A percentile compares a stretch with the other conserved stretches of the same genome.
Evolutionary conservation across 2,329 filamentous ascomycete genomes (phyloP).

Genomic region (Hypoxylon sp.): DNA sequence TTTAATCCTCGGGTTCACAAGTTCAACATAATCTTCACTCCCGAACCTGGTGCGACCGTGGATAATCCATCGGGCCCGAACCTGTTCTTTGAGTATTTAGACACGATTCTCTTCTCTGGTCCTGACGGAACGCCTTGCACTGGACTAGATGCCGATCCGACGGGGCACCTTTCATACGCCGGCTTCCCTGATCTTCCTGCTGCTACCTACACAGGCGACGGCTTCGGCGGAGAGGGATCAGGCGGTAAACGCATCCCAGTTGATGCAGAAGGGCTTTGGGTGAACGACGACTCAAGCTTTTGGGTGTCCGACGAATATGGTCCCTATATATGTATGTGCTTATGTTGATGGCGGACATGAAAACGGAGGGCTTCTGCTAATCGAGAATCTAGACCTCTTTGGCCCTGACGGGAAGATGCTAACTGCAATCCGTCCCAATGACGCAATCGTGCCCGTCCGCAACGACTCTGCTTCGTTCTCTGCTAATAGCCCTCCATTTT

Average conservation of each 20-base stretch:
- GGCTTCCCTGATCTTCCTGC: conserved; percentile 74
- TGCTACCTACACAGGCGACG: conserved; percentile 75
- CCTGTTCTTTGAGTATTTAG: conserved; percentile 72
- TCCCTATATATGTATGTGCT: conserved; percentile 74
- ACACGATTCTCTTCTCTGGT: conserved; percentile 75
- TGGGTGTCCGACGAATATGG: conserved; percentile 81
- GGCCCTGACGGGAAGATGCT: conserved; percentile 70
- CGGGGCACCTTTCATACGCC: conserved; percentile 66
- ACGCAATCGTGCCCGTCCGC: conserved; percentile 74
- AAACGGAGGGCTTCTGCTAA: conserved; percentile 19
- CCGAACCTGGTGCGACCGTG: conserved; percentile 65
- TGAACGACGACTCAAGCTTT: conserved; percentile 72
- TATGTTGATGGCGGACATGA: neutral
- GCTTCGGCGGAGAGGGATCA: conserved; percentile 73
- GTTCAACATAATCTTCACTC: conserved; percentile 72
- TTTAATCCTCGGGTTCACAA: conserved; percentile 78
- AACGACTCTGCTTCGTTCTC: conserved; percentile 74
- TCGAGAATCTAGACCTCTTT: conserved; percentile 60
- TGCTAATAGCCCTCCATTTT: conserved; percentile 74
- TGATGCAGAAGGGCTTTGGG: conserved; percentile 76
- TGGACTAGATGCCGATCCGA: conserved; percentile 73
- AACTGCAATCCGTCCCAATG: conserved; percentile 74
- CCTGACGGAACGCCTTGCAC: conserved; percentile 74
- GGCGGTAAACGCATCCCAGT: conserved; percentile 73
- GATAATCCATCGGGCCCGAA: conserved; percentile 71